These are phyloP conservation scores for Aspergillus clavatus DNA, from an alignment of 2,329 filamentous ascomycete species.

Conservation along the genomic window DNA sequence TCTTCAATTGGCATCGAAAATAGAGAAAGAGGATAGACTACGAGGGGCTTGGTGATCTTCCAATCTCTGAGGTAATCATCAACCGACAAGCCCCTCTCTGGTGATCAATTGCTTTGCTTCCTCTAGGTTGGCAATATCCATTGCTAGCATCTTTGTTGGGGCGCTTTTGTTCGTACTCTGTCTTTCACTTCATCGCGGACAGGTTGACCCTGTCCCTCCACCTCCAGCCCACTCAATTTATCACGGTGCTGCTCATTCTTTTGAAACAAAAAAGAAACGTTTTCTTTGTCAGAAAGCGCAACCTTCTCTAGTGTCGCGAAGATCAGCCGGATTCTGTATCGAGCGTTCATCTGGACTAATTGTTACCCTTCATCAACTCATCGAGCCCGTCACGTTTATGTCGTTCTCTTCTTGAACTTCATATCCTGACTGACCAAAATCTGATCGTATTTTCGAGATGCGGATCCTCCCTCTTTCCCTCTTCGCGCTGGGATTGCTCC, in stretches of 20 bases:
- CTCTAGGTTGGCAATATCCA: not conserved
- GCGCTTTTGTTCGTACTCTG: conserved; percentile 1
- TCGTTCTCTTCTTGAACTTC: not conserved
- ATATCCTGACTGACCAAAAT: not conserved
- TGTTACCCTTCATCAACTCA: not conserved
- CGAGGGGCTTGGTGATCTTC: not conserved
- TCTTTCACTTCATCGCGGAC: conserved; percentile 15
- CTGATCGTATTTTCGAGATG: conserved; percentile 18
- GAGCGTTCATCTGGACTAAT: not conserved
- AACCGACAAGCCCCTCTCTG: not conserved
- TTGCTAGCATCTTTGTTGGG: not conserved
- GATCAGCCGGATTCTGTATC: not conserved
- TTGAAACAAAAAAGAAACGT: too few relatives aligned
- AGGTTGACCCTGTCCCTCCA: conserved; percentile 28
- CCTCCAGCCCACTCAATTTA: conserved; percentile 6
- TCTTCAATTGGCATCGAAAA: too few relatives aligned
- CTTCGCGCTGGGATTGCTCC: conserved; percentile 24
- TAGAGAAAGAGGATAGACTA: too few relatives aligned
- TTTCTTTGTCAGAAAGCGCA: too few relatives aligned
- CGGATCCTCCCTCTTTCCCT: conserved; percentile 20
- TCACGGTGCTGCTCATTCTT: conserved; percentile 8
- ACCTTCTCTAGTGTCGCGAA: conserved; percentile 1
- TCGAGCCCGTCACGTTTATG: not conserved
- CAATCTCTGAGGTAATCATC: not conserved
- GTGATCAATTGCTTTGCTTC: not conserved